Conservation (phyloP, 139 green algal species). For the Tetradesmus lagerheimii region DNA sequence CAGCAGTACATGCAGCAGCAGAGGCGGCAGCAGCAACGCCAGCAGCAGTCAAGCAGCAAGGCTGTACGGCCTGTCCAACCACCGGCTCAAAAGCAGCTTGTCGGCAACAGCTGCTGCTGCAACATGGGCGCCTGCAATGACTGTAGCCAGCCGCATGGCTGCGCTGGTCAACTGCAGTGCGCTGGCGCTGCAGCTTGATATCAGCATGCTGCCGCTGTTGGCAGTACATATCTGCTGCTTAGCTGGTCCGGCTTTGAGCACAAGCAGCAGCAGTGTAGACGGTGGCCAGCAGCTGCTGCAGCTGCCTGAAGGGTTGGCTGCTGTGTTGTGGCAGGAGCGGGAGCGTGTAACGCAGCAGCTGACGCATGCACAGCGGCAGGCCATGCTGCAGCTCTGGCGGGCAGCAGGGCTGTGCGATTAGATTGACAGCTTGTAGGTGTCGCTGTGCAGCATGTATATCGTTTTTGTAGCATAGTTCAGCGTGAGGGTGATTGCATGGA, state of each 20-base stretch:
- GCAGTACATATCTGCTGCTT: not conserved
- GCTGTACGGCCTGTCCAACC: constrained; percentile 20
- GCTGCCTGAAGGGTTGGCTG: not conserved
- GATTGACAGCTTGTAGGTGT: no score
- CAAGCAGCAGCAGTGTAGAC: not conserved
- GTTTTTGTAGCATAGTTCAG: no score
- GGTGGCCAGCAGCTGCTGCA: not conserved
- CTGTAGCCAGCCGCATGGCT: no score
- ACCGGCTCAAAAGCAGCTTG: not conserved
- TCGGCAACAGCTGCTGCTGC: constrained; percentile 24
- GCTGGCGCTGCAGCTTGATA: not conserved
- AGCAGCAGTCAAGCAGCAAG: not conserved
- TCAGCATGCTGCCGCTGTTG: not conserved
- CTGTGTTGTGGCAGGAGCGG: not conserved
- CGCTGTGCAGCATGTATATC: no score
- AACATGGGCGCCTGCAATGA: not conserved
- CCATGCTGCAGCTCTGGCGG: not conserved
- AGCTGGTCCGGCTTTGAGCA: not conserved
- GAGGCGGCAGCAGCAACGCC: not conserved
- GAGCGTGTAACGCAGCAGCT: not conserved
- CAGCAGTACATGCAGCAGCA: not conserved
- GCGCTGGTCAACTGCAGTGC: not conserved
- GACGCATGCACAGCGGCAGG: not conserved
- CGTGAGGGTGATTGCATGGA: no score
- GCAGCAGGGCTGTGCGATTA: not conserved